These are phyloP conservation scores for Paragyromitra xinjiangensis DNA, from an alignment of 495 filamentous ascomycete species.

Conservation along the genomic window DNA sequence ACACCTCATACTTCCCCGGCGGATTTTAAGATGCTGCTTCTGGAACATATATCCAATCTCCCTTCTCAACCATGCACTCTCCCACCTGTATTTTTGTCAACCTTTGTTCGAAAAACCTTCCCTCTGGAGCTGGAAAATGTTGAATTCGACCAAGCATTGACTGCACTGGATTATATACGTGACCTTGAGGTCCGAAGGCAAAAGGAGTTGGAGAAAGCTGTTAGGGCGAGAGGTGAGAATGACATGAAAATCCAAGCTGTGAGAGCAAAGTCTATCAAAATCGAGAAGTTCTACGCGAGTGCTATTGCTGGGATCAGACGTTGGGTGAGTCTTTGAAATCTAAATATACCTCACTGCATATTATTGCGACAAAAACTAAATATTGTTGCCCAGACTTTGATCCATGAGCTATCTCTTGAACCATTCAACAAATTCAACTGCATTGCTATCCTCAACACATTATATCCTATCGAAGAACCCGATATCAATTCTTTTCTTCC, in stretches of 20 bases:
- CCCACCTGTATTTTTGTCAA: conserved; percentile 72
- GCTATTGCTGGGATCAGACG: conserved; percentile 73
- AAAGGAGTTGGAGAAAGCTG: conserved; percentile 65
- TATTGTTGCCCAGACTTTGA: conserved; percentile 64
- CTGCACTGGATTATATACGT: conserved; percentile 75
- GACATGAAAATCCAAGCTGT: conserved; percentile 53
- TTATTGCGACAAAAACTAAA: conserved; percentile 29
- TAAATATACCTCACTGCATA: neutral
- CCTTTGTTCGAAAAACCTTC: conserved; percentile 72
- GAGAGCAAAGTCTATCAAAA: conserved; percentile 59
- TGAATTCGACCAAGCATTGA: conserved; percentile 77
- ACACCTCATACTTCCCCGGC: conserved; percentile 64
- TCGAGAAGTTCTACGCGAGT: conserved; percentile 71
- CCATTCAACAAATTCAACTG: conserved; percentile 75
- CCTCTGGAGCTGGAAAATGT: conserved; percentile 66
- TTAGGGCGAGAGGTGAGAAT: conserved; percentile 45
- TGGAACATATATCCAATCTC: conserved; percentile 70
- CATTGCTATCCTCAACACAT: conserved; percentile 78
- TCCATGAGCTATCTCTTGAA: conserved; percentile 73
- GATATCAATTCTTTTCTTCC: conserved; percentile 62
- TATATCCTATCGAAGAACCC: conserved; percentile 68
- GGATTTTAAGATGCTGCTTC: conserved; percentile 70
- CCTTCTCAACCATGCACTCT: conserved; percentile 72
- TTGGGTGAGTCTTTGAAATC: conserved; percentile 65
- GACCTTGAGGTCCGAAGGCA: conserved; percentile 73